phyloP scores from a whole-genome alignment of 257 asterid species.

The Jacaranda mimosifolia region DNA sequence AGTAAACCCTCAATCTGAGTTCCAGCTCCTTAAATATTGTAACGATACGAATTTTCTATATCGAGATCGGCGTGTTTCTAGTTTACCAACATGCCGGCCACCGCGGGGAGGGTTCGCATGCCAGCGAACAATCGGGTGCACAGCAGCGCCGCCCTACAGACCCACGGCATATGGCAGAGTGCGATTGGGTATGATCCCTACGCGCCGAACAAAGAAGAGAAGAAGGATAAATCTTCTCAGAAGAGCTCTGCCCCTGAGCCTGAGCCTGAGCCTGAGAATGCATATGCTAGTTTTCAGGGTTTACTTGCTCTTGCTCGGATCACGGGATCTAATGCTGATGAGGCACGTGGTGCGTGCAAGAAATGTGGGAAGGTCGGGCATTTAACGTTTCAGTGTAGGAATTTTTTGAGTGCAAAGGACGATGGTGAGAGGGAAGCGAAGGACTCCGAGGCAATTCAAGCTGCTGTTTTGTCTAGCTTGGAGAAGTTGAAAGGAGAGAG shows the following conservation, averaged over 20 bases:
- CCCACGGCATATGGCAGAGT: constrained; percentile 99
- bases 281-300: constrained; percentile 90
- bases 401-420: constrained; percentile 84
- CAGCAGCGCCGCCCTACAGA: constrained; percentile 98
- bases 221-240: constrained; percentile 47
- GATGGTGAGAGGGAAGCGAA: constrained; percentile 54
- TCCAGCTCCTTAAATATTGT: not conserved
- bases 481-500: constrained; percentile 71
- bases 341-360: constrained; percentile 90
- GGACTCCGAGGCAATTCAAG: constrained; percentile 64
- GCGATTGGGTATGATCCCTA: constrained; percentile 98
- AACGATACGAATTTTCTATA: not conserved
- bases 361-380: constrained; percentile 97
- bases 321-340: constrained; percentile 89
- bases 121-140: constrained; percentile 99
- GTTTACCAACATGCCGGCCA: constrained; percentile 82
- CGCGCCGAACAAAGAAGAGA: constrained; percentile 86
- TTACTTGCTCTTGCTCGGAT: constrained; percentile 89
- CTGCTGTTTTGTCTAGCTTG: constrained; percentile 72
- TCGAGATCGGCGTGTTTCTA: constrained; percentile 2
- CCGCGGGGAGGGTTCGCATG: constrained; percentile 99
- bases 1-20: constrained; percentile 8
- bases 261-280: constrained; percentile 82
- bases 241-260: constrained; percentile 58
- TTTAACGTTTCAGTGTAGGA: constrained; percentile 91